Percentiles rank a stretch among this genome's conserved stretches.
Conservation (phyloP, 768 basidiomycete species). For the Pholiota conissans region DNA sequence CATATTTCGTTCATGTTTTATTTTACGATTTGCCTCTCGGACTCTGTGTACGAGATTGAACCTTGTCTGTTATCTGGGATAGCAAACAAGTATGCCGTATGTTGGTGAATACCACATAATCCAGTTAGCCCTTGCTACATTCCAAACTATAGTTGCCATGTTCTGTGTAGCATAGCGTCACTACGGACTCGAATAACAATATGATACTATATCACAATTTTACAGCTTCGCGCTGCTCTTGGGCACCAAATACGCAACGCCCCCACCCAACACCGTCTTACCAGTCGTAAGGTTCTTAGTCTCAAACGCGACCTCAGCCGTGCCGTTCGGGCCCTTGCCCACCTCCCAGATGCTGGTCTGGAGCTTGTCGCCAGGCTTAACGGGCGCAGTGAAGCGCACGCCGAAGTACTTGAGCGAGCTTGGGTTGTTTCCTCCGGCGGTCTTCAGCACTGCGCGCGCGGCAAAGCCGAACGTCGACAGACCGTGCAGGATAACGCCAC, state of each 20-base stretch:
- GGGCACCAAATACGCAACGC: conserved; percentile 65
- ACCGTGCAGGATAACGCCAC: conserved; percentile 84
- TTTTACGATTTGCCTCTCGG: neutral
- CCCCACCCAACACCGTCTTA: conserved; percentile 64
- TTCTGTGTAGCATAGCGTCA: too few species aligned
- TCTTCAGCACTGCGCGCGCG: conserved; percentile 71
- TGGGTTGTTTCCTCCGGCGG: conserved; percentile 60
- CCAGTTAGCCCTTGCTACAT: neutral
- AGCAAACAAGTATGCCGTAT: neutral
- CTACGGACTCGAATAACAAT: too few species aligned
- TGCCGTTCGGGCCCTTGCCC: conserved; percentile 60
- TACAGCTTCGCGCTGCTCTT: conserved; percentile 27
- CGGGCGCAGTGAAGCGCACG: conserved; percentile 79
- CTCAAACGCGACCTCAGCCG: conserved; percentile 58
- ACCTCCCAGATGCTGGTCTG: conserved; percentile 83
- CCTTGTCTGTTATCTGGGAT: neutral
- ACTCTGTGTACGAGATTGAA: too few species aligned
- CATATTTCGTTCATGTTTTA: neutral
- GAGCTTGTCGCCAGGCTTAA: conserved; percentile 78
- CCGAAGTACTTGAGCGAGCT: conserved; percentile 66
- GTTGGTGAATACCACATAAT: too few species aligned
- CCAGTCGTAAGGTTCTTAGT: conserved; percentile 61
- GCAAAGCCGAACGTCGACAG: conserved; percentile 81
- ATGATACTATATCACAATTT: too few species aligned
- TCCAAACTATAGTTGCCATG: neutral